These are phyloP conservation scores for Trifolium fragiferum DNA, from an alignment of 306 rosid genomes.

Conservation along the genomic window DNA sequence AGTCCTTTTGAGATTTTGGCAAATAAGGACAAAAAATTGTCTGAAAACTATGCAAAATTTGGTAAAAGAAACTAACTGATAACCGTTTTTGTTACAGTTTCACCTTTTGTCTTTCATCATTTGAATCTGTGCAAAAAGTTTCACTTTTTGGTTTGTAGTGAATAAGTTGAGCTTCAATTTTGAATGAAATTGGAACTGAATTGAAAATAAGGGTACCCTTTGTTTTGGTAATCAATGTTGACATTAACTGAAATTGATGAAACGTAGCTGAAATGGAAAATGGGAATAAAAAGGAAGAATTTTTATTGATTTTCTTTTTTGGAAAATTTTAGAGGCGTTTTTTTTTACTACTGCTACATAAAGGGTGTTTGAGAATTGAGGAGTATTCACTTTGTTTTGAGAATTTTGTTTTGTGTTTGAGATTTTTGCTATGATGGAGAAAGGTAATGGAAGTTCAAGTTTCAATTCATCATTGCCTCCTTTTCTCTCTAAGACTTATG, in stretches of 20 bases:
- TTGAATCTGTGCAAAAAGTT: slow-evolving; percentile 17
- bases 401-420: slow-evolving; percentile 42
- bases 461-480: slow-evolving; percentile 59
- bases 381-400: slow-evolving; percentile 29
- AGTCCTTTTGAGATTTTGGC: slow-evolving; percentile 28
- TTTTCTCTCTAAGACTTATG: slow-evolving; percentile 77
- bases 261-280: slow-evolving; percentile 23
- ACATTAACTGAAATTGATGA: slow-evolving; percentile 16
- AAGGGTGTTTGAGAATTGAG: slow-evolving; percentile 12
- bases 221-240: background rate
- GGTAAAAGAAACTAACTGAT: slow-evolving; percentile 34
- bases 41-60: slow-evolving; percentile 13
- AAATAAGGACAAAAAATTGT: slow-evolving; percentile 37
- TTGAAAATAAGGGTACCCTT: background rate
- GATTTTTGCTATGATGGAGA: slow-evolving; percentile 60
- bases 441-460: slow-evolving; percentile 64
- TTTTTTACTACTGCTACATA: background rate
- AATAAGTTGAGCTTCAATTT: slow-evolving; percentile 41
- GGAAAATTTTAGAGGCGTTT: background rate
- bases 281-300: slow-evolving; percentile 6
- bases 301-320: slow-evolving; percentile 16
- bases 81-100: slow-evolving; percentile 15
- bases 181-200: slow-evolving; percentile 29
- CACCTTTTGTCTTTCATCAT: slow-evolving; percentile 19
- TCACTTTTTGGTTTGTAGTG: slow-evolving; percentile 19